Percentiles rank a stretch among this genome's conserved stretches.
These are phyloP conservation scores for Starmerella etchellsii DNA, from an alignment of 805 yeast genomes.

Conservation along the genomic window DNA sequence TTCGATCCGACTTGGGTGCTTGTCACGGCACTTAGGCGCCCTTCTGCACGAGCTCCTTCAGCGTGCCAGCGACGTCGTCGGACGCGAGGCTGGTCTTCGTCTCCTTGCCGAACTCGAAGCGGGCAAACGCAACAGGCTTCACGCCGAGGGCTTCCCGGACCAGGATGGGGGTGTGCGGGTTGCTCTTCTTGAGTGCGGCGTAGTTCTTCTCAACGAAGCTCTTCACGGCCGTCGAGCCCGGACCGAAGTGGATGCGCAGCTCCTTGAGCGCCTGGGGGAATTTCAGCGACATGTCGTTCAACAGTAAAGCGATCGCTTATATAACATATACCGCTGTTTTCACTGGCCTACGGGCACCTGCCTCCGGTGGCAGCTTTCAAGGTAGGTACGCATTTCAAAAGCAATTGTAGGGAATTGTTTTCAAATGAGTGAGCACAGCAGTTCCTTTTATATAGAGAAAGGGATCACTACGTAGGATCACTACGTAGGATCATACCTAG, in stretches of 20 bases:
- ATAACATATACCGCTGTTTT: no score
- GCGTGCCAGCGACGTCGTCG: constrained; percentile 32
- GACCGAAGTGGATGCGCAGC: constrained; percentile 66
- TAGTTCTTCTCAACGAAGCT: constrained; percentile 51
- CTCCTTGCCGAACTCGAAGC: constrained; percentile 44
- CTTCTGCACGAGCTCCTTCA: constrained; percentile 31
- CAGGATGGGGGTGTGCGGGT: constrained; percentile 59
- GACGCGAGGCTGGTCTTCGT: constrained; percentile 35
- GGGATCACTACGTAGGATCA: no score
- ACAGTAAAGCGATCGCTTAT: no score
- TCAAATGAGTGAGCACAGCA: no score
- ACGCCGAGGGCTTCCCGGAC: constrained; percentile 67
- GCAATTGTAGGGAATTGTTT: no score
- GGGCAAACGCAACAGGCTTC: constrained; percentile 60
- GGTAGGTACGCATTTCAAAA: no score
- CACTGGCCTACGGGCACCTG: no score
- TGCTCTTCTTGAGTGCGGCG: constrained; percentile 47
- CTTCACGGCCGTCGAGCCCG: constrained; percentile 52
- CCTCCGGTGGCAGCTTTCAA: no score
- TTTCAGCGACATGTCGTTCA: constrained; percentile 24
- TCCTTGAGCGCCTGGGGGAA: constrained; percentile 50
- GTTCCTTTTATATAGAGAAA: no score
- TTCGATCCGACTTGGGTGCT: no score
- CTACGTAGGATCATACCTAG: no score
- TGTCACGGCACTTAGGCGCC: constrained; percentile 5